Evolutionary conservation across 306 rosid species (phyloP), one percentile per base, ranked within the genome.

Genomic region (Vicia faba): DNA sequence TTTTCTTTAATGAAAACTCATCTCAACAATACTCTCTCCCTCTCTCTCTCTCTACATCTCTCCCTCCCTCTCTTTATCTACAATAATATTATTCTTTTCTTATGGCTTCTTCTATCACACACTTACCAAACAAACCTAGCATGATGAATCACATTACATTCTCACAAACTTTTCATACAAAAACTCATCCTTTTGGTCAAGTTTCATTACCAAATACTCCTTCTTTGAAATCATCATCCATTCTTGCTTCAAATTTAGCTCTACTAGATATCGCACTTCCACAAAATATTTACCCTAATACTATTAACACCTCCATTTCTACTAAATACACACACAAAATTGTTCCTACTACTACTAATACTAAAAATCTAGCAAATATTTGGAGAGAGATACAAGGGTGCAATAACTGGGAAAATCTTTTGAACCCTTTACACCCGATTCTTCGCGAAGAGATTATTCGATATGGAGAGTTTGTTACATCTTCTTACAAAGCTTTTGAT

Each of bases 331-430:
- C 9, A 11, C 51, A 10, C 13, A 43, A 41, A 13, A 8, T 9
- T 40, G 3, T 33, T 1, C 29, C 73, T 0, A n/a, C 18, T 1
- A 1, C 5, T 18, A 31, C 38, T 14, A 4, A 79, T 1, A 25
- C 54, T 8, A 59, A 31, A 31, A 15, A 14, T 14, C 69, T 92
- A 50, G 19, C 78, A 3, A 18, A 78, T 5, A 18, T 66, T 8
- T 92, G 98, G 98, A 80, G 82, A 49, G 85, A 87, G 40, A 70
- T 93, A 48, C 97, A 89, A 18, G 98, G 98, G 56, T 84, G 85
- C 53, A 76, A 82, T 45, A 55, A 93, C 73, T 93, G 98, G 98
- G 91, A 93, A 7, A 69, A 88, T 25, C 85, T 93, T 4, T 55
- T 93, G 2, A 76, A 88, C 11, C 98, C 97, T 3, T 81, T 93